These are phyloP conservation scores for Coemansia sp. DNA, from an alignment of 192 early-diverging fungal species.

Conservation along the genomic window DNA sequence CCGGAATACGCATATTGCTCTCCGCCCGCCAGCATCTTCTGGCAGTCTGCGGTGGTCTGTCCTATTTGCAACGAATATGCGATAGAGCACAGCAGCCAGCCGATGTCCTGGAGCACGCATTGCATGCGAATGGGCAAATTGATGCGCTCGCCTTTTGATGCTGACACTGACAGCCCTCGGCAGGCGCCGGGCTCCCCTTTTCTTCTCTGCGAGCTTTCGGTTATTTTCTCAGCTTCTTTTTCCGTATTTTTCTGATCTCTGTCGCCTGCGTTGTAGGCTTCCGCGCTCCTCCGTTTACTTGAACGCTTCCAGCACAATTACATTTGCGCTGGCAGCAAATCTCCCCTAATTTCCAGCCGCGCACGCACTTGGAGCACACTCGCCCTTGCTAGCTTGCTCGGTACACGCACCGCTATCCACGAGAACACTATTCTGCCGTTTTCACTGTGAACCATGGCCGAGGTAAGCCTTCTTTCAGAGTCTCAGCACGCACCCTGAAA, in stretches of 20 bases:
- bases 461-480: constrained; percentile 21
- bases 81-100: background rate
- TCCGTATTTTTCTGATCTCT: constrained; percentile 18
- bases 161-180: no score
- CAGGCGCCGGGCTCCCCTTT: background rate
- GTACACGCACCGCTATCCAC: background rate
- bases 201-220: constrained; percentile 5
- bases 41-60: background rate
- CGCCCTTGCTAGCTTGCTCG: background rate
- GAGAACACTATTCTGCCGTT: background rate
- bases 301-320: background rate
- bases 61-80: background rate
- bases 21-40: no score
- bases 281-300: background rate
- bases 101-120: background rate
- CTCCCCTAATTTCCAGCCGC: background rate
- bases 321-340: constrained; percentile 11
- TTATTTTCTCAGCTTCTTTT: constrained; percentile 7
- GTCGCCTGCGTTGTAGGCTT: background rate
- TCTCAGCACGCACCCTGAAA: background rate
- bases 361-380: background rate
- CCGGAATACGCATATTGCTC: no score
- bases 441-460: constrained; percentile 20
- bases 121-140: background rate
- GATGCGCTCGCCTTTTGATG: background rate